Evolutionary conservation across 2,329 filamentous ascomycete genomes (phyloP), one percentile per base, ranked within the genome.

Genomic region (Clonostachys rhizophaga): DNA sequence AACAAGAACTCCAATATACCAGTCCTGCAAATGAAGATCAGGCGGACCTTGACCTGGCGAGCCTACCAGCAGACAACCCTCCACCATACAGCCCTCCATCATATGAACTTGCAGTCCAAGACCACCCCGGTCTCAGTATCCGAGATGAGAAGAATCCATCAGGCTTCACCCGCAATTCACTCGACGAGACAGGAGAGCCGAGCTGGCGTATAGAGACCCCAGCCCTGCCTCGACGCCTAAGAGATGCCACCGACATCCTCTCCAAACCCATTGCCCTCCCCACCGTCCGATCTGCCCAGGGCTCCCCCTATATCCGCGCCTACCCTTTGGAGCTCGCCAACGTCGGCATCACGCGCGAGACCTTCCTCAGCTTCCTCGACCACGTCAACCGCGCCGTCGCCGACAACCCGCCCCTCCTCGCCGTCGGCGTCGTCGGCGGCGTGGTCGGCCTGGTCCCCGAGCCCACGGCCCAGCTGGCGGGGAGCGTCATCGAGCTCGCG

Each of bases 221-320:
- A 10, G 24, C 24, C 24, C 24, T 30, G 3, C 24, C 24, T 30
- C 24, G 3, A 10, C 24, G 24, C 9, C 24, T 30, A 3, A 30
- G 24, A 10, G 24, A 30, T 10, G 24, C 24, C 24, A 30, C 24
- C 24, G 24, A 30, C 24, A 30, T 36, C 33, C 42, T 44, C 24
- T 11, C 46, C 6, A 56, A 49, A 34, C 48, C 50, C 14, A 48
- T 56, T 43, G 52, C 50, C 7, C 54, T 56, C 24, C 54, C 53
- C 18, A 50, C 54, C 6, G 51, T 51, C 20, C 44, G 43, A n/a
- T n/a, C 46, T 14, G 43, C 43, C 16, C 43, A 52, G 5, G 54
- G 54, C 14, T 54, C 51, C 0, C 54, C 54, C 6, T 56, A 54
- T 37, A 43, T 56, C 11, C 43, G 54, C 16, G 51, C 54, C 8